Base-by-base conservation (phyloP, 805 yeast genomes). In the Suhomyces faveliae region DNA sequence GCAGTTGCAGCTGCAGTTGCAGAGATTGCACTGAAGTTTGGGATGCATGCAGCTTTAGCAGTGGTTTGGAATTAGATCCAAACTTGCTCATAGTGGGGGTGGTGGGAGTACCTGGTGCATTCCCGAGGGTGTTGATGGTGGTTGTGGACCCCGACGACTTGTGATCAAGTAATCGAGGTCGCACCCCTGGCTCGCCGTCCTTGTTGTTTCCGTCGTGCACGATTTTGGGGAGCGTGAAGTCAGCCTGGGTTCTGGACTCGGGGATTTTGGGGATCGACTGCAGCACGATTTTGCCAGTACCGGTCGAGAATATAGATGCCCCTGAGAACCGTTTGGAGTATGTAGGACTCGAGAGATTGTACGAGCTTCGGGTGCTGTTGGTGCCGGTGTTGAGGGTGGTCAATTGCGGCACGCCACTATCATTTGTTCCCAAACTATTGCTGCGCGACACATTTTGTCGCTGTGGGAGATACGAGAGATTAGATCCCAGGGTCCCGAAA, bases 251-350 rank as follows among this genome's bases (percentile, higher is more conserved):
- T n/a, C 51, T 35, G 19, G 51, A 20, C 21, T 49, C 55, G 22
- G 42, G 46, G 8, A 48, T 27, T 46, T 57, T 60, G 10, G 64
- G 53, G 12, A 64, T 47, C 8, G 61, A 49, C 47, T 65, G 70
- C 38, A 56, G 64, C 6, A 70, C 58, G 1, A 73, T 55, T 46
- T 70, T 71, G 5, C 77, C 78, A 9, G 76, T 71, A 1, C 77
- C 78, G 56, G 68, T 63, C 0, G 74, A 68, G 22, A 71, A 53
- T 3, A 71, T 49, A 1, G 74, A 63, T 0, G 73, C 76, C 3
- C 67, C 59, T 5, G 75, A 70, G 40, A 61, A 68, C 40, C 76
- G 53, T 40, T 69, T 64, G 13, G 73, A 63, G 23, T 60, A 62
- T 7, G 56, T 51, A n/a, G 56, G 56, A 33, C 53, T 45, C 10